Evolutionary conservation across 352 stramenopile species (phyloP).

Genomic region (Thraustotheca clavata): DNA sequence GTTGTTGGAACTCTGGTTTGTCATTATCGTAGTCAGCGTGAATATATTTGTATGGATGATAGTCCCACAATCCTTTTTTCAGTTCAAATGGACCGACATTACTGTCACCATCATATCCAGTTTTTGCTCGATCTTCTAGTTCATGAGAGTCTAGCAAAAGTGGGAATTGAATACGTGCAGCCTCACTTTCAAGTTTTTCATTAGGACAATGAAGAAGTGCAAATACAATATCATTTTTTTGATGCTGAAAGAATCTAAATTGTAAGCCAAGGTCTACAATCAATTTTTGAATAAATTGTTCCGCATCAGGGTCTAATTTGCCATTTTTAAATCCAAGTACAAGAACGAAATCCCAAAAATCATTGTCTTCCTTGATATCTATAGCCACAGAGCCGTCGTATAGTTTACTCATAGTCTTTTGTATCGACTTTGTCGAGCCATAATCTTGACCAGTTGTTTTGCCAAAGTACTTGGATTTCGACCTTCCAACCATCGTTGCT

Average conservation of each 20-base stretch:
- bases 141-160: constrained; percentile 57
- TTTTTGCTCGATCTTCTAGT: constrained; percentile 50
- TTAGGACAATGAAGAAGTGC: constrained; percentile 73
- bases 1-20: constrained; percentile 52
- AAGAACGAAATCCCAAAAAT: too few relatives aligned
- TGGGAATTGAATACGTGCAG: constrained; percentile 63
- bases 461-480: too few relatives aligned
- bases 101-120: constrained; percentile 53
- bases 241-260: constrained; percentile 66
- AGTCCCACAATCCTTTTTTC: constrained; percentile 61
- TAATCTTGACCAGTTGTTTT: too few relatives aligned
- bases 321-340: too few relatives aligned
- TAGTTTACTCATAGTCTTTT: too few relatives aligned
- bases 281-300: too few relatives aligned
- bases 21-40: constrained; percentile 72
- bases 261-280: constrained; percentile 51
- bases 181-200: constrained; percentile 56
- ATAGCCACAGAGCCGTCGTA: too few relatives aligned
- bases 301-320: too few relatives aligned
- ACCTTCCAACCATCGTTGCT: too few relatives aligned
- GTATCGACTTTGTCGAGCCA: too few relatives aligned
- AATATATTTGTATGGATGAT: constrained; percentile 79
- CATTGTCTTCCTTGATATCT: too few relatives aligned
- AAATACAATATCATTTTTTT: constrained; percentile 57
- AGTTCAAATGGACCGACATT: constrained; percentile 79